Evolutionary conservation across 257 asterid species (phyloP).

Genomic region (Gentiana straminea): DNA sequence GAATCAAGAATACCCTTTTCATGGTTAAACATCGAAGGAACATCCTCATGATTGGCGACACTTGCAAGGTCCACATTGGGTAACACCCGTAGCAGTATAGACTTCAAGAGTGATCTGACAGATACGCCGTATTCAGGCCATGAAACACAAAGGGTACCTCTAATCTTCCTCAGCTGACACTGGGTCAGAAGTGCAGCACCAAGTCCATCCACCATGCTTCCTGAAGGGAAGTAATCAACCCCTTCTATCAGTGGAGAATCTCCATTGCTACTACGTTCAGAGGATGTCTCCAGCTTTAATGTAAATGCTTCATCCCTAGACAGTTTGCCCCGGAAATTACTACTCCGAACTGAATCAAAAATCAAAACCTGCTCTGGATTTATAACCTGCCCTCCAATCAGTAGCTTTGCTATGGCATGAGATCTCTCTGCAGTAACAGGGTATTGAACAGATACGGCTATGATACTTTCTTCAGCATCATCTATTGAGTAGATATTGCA

Average conservation of each 20-base stretch:
- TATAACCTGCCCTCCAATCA: conserved; percentile 51
- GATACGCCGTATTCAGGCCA: conserved; percentile 82
- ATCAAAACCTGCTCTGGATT: conserved; percentile 68
- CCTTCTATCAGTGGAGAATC: conserved; percentile 36
- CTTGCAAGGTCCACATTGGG: conserved; percentile 30
- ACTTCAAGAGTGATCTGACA: conserved; percentile 44
- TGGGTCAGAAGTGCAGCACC: conserved; percentile 74
- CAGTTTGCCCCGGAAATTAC: conserved; percentile 72
- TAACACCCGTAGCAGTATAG: conserved; percentile 46
- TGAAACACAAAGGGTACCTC: conserved; percentile 56
- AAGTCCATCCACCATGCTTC: conserved; percentile 87
- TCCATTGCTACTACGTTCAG: conserved; percentile 32
- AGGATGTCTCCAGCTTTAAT: conserved; percentile 71
- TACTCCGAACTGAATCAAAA: conserved; percentile 60
- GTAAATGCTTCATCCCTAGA: conserved; percentile 59
- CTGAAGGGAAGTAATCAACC: conserved; percentile 78
- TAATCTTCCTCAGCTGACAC: conserved; percentile 64
- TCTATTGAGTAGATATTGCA: conserved; percentile 65
- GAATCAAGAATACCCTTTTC: conserved; percentile 49
- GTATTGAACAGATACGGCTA: conserved; percentile 63
- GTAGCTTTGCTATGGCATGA: conserved; percentile 55
- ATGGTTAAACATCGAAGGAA: conserved; percentile 32
- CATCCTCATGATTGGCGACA: conserved; percentile 32
- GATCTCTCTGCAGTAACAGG: conserved; percentile 73
- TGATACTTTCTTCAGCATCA: conserved; percentile 30